Evolutionary conservation across 305 asterid genomes (phyloP).

Genomic region (Fraxinus platypoda): DNA sequence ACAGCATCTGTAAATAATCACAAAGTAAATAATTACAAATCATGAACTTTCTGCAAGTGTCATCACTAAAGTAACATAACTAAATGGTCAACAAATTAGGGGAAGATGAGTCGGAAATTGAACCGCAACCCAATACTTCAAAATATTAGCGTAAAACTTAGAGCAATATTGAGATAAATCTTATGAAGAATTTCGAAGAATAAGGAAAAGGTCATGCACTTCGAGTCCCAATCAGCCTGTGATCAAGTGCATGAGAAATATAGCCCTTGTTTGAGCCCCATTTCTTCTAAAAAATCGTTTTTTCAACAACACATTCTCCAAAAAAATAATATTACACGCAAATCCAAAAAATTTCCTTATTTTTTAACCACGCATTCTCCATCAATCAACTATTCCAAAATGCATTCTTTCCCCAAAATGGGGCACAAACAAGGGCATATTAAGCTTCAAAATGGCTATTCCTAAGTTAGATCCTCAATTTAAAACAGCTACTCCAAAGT

Average conservation of each 20-base stretch:
- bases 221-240: not conserved
- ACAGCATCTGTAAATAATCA: conserved; percentile 44
- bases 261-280: not conserved
- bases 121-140: conserved; percentile 13
- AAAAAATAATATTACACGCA: too few species aligned
- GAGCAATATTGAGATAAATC: not conserved
- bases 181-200: not conserved
- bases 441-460: not conserved
- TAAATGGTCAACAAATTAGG: conserved; percentile 12
- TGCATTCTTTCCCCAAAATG: not conserved
- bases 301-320: not conserved
- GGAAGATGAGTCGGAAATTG: not conserved
- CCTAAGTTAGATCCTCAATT: not conserved
- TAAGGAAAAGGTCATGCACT: not conserved
- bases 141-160: not conserved
- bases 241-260: not conserved
- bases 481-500: not conserved
- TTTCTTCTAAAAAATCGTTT: not conserved
- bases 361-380: not conserved
- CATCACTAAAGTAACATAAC: conserved; percentile 2
- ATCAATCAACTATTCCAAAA: not conserved
- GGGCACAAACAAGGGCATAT: not conserved
- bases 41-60: conserved; percentile 12
- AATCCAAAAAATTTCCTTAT: not conserved
- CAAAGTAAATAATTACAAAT: conserved; percentile 13